A percentile compares a stretch with the other conserved stretches of the same genome.
phyloP scores from a whole-genome alignment of 306 rosid genomes.

The Prunus campanulata region DNA sequence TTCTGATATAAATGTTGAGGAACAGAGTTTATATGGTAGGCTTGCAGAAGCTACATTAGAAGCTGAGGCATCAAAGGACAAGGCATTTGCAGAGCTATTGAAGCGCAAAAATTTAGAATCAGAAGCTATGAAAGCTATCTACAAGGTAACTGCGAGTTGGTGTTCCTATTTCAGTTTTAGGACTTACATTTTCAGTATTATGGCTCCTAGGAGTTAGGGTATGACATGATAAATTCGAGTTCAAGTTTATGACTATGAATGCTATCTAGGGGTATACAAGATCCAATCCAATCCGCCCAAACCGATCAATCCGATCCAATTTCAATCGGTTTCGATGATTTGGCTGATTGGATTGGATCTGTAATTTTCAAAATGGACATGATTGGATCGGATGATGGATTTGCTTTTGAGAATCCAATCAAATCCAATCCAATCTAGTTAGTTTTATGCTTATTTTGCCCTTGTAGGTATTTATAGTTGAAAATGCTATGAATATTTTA shows the following conservation, averaged over 20 bases:
- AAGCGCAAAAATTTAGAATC: slow-evolving; percentile 52
- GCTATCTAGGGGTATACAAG: neutral
- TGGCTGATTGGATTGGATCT: no score
- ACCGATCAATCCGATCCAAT: no score
- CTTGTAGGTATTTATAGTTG: no score
- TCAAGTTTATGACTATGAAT: neutral
- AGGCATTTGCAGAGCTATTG: slow-evolving; percentile 34
- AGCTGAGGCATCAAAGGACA: slow-evolving; percentile 44
- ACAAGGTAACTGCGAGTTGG: slow-evolving; percentile 48
- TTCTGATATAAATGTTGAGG: slow-evolving; percentile 43
- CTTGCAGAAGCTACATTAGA: slow-evolving; percentile 46
- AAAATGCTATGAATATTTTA: no score
- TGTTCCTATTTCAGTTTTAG: slow-evolving; percentile 3
- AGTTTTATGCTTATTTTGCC: no score
- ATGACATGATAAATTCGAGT: neutral
- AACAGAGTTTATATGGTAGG: slow-evolving; percentile 36
- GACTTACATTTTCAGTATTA: neutral
- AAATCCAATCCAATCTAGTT: no score
- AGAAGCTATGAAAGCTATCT: slow-evolving; percentile 54
- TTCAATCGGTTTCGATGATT: no score
- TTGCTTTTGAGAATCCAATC: no score
- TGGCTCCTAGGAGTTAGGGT: neutral
- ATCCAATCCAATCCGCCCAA: no score
- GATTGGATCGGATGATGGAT: no score
- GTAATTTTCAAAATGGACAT: no score